Evolutionary conservation across 306 rosid genomes (phyloP).

Genomic region (Corylus avellana): DNA sequence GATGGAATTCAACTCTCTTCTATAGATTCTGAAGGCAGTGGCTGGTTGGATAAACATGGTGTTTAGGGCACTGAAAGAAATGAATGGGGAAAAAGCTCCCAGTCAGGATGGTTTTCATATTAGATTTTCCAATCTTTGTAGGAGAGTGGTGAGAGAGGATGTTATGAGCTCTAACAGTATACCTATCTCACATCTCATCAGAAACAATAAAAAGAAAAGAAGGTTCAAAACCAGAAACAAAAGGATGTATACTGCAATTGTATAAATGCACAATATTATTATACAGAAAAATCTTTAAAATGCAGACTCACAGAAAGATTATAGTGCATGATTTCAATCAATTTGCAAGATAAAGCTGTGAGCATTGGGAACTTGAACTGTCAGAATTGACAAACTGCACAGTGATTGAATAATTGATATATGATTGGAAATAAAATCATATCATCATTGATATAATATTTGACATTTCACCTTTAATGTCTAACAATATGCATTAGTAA

Average conservation of each 20-base stretch:
- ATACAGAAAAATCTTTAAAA: not conserved
- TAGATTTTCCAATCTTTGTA: not conserved
- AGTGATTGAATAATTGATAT: not conserved
- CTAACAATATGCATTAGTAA: not conserved
- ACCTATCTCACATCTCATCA: not conserved
- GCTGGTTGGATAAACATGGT: not conserved
- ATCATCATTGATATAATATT: not conserved
- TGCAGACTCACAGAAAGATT: not conserved
- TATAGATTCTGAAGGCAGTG: not conserved
- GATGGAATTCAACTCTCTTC: not conserved
- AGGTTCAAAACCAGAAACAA: not conserved
- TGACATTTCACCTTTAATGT: not conserved
- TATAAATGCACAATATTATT: not conserved
- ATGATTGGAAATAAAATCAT: not conserved
- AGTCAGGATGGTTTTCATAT: not conserved
- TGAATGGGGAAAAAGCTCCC: not conserved
- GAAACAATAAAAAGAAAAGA: not conserved
- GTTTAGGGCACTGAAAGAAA: not conserved
- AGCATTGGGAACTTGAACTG: not conserved
- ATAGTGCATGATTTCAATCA: not conserved
- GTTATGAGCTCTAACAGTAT: not conserved
- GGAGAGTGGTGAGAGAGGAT: not conserved
- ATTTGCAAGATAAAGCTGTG: not conserved
- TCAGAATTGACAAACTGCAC: not conserved
- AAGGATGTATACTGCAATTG: not conserved